Evolutionary conservation across 495 filamentous ascomycete genomes (phyloP), one percentile per base, ranked within the genome.

Genomic region (Aspergillus campestris): DNA sequence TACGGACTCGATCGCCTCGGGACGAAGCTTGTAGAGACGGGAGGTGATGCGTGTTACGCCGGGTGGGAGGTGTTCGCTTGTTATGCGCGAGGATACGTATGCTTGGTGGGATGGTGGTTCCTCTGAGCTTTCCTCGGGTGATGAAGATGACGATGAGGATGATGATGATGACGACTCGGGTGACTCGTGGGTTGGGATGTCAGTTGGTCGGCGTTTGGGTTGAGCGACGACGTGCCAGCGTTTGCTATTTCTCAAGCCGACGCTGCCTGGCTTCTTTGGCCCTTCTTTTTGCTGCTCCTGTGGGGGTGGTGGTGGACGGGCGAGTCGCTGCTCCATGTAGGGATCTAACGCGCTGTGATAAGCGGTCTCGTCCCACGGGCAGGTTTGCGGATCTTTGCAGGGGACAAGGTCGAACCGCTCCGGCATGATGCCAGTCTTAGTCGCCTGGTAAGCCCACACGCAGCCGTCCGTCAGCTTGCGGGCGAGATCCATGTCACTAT

Each of bases 1-100:
- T 10, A 95, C 87, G 1, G 87, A 94, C 61, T 95, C 89, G 51
- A 95, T 94, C 3, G 89, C 89, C 70, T 95, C 89, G 36, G 89
- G 89, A 37, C 87, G 89, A 45, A 96, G 77, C 44, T 91, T 83
- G 59, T 96, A 96, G 35, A 77, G 72, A 24, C 67, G 66, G 31
- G 67, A 69, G 7, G 56, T 63, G 41, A 95, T 77, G 13, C 59
- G 64, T 3, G 71, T 68, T 55, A 89, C 80, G 7, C 89, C 90
- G 2, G 73, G 62, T 2, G 84, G 83, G 8, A 94, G 61, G 11
- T 72, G 66, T 34, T 85, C 79, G n/a, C 72, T 67, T 48, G 69
- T 42, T 46, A 91, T 80, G 14, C 69, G 70, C 7, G 64, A 50
- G n/a, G 61, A 58, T 30, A 85, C 80, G 51, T 67, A 88, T 40